phyloP scores from a whole-genome alignment of 2,329 filamentous ascomycete genomes.

The Alternaria angustiovoidea region DNA sequence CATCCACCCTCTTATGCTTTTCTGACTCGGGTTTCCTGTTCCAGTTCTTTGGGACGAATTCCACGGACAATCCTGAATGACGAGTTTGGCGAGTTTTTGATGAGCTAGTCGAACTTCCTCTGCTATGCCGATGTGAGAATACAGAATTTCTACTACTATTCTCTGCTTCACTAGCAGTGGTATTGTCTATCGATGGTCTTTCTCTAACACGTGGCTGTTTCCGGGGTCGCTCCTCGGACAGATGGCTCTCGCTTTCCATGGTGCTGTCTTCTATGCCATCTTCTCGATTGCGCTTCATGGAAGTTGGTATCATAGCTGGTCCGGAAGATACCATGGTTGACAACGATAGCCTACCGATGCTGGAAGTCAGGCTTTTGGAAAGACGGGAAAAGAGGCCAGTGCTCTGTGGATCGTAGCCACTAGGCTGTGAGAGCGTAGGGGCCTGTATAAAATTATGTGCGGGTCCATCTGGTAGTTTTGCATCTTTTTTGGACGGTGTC shows the following conservation, averaged over 20 bases:
- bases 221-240: not conserved
- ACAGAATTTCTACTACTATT: not conserved
- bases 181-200: no score
- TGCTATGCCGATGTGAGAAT: not conserved
- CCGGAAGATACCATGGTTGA: not conserved
- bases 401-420: not conserved
- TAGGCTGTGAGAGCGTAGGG: no score
- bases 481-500: no score
- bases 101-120: not conserved
- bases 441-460: not conserved
- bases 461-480: not conserved
- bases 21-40: conserved; percentile 13
- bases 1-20: no score
- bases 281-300: conserved; percentile 3
- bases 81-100: conserved; percentile 18
- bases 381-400: not conserved
- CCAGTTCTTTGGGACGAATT: conserved; percentile 26
- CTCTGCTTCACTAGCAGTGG: not conserved
- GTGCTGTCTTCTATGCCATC: not conserved
- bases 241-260: not conserved
- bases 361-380: not conserved
- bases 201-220: not conserved
- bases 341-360: not conserved
- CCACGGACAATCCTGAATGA: conserved; percentile 22
- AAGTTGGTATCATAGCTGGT: not conserved